Evolutionary conservation across 805 yeast species (phyloP).

Genomic region (Ogataea paradorogensis): DNA sequence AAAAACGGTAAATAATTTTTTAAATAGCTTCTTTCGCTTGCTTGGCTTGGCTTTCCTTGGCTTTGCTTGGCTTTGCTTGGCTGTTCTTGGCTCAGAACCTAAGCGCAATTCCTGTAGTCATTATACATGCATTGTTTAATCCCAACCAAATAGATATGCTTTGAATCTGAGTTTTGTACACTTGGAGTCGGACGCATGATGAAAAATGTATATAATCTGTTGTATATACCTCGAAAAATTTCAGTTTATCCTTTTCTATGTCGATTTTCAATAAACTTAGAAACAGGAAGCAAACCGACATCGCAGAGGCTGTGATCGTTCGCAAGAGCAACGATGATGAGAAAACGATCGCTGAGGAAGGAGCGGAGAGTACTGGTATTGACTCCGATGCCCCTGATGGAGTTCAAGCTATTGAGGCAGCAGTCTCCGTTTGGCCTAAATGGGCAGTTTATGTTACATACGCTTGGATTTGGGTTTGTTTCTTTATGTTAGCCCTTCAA

Average conservation of each 20-base stretch:
- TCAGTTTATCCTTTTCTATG: conserved; percentile 1
- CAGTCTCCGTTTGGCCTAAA: conserved; percentile 32
- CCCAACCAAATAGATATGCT: too few species aligned
- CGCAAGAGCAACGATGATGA: not conserved
- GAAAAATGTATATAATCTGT: too few species aligned
- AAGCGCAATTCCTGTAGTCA: too few species aligned
- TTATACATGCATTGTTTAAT: too few species aligned
- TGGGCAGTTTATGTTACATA: conserved; percentile 27
- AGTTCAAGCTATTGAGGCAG: conserved; percentile 32
- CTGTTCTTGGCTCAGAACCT: not conserved
- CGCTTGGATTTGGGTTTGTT: conserved; percentile 34
- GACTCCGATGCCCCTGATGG: conserved; percentile 28
- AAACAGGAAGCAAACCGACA: not conserved
- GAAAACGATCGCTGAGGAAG: not conserved
- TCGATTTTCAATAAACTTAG: conserved; percentile 2
- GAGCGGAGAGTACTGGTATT: conserved; percentile 5
- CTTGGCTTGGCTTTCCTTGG: not conserved
- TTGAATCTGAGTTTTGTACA: too few species aligned
- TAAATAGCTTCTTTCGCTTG: not conserved
- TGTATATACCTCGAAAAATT: not conserved
- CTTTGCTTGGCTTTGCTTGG: not conserved
- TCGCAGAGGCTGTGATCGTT: not conserved
- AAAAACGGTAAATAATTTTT: too few species aligned
- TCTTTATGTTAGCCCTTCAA: conserved; percentile 35
- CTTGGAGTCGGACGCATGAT: too few species aligned